These are phyloP conservation scores for Fusarium anguioides DNA, from an alignment of 2,329 filamentous ascomycete genomes.

Conservation along the genomic window DNA sequence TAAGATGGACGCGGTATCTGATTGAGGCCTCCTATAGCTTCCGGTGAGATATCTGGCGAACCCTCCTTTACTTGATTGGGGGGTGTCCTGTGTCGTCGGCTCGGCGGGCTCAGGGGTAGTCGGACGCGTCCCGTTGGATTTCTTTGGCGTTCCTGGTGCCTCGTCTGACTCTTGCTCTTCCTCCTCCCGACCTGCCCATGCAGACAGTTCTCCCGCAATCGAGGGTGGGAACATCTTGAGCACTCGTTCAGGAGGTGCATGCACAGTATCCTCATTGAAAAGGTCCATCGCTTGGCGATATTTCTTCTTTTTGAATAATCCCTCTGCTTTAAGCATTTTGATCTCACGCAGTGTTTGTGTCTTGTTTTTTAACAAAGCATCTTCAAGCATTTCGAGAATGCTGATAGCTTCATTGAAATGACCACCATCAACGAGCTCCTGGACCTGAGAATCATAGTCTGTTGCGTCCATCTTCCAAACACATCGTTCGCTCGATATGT, in stretches of 20 bases:
- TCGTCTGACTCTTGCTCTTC: conserved; percentile 54
- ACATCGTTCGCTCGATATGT: conserved; percentile 88
- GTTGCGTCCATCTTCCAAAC: conserved; percentile 97
- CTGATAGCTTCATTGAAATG: conserved; percentile 93
- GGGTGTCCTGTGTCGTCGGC: conserved; percentile 40
- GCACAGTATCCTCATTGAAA: conserved; percentile 84
- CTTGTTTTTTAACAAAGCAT: conserved; percentile 88
- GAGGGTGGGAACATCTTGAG: conserved; percentile 83
- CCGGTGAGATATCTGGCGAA: conserved; percentile 67
- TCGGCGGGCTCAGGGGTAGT: conserved; percentile 46
- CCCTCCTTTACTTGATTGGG: conserved; percentile 55
- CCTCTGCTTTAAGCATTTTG: conserved; percentile 91
- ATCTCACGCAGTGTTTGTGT: conserved; percentile 81
- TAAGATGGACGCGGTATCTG: conserved; percentile 69
- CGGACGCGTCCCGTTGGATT: conserved; percentile 44
- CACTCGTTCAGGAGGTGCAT: conserved; percentile 89
- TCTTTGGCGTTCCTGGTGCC: conserved; percentile 44
- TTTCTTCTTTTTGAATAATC: conserved; percentile 82
- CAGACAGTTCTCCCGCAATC: conserved; percentile 85
- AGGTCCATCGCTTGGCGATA: conserved; percentile 89
- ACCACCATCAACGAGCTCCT: conserved; percentile 78
- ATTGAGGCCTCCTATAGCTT: conserved; percentile 57
- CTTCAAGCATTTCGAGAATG: conserved; percentile 88
- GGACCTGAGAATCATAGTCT: conserved; percentile 89
- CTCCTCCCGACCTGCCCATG: conserved; percentile 56